Evolutionary conservation across 1,284 basidiomycete genomes (phyloP).

Genomic region (Apiotrichum porosum): DNA sequence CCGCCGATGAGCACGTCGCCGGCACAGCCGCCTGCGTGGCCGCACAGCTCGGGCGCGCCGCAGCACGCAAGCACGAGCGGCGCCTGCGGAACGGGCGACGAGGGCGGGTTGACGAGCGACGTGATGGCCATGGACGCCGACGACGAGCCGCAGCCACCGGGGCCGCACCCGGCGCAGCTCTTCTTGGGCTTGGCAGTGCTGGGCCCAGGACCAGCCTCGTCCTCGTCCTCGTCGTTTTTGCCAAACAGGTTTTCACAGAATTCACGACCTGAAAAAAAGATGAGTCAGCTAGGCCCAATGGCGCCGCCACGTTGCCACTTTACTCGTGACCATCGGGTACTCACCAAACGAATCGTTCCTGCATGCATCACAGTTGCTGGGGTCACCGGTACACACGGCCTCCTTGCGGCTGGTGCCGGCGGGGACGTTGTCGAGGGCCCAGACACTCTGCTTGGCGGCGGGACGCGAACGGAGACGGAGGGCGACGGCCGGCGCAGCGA

Average conservation of each 20-base stretch:
- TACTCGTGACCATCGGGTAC: conserved; percentile 21
- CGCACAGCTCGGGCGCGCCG: conserved; percentile 39
- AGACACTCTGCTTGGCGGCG: conserved; percentile 21
- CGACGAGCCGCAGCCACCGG: conserved; percentile 1
- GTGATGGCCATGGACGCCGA: conserved; percentile 1
- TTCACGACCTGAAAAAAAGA: conserved; percentile 51
- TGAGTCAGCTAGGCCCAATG: too few relatives aligned
- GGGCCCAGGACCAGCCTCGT: conserved; percentile 4
- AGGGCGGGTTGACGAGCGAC: conserved; percentile 4
- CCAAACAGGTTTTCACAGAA: conserved; percentile 70
- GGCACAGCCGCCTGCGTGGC: conserved; percentile 26
- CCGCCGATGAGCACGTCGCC: conserved; percentile 23
- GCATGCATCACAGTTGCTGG: conserved; percentile 48
- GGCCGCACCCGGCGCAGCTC: conserved; percentile 10
- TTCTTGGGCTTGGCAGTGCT: background rate
- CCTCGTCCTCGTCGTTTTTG: conserved; percentile 7
- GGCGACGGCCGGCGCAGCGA: conserved; percentile 13
- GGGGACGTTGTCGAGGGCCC: conserved; percentile 27
- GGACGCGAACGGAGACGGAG: conserved; percentile 15
- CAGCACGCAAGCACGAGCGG: conserved; percentile 38
- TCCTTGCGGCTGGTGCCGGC: conserved; percentile 18
- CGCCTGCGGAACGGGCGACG: conserved; percentile 13
- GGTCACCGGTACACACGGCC: conserved; percentile 47
- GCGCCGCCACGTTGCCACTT: too few relatives aligned
- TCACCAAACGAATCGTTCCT: conserved; percentile 45